Evolutionary conservation across 1,139 yeast species (phyloP).

Genomic region (Scheffersomyces segobiensis): DNA sequence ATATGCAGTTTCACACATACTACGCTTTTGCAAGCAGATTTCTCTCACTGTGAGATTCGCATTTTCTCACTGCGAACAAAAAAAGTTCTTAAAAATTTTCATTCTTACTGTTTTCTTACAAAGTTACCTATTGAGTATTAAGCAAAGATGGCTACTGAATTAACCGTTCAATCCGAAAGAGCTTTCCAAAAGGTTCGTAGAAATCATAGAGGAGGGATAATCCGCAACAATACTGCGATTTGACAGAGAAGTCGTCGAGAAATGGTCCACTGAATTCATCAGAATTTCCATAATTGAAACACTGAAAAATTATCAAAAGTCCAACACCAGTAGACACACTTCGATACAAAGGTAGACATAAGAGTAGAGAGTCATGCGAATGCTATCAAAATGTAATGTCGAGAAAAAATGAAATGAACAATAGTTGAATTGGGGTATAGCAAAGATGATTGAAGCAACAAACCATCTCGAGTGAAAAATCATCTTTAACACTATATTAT

Average conservation of each 20-base stretch:
- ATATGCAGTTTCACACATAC: not conserved
- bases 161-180: conserved; percentile 99
- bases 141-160: conserved; percentile 94
- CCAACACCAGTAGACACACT: not conserved
- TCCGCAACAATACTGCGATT: not conserved
- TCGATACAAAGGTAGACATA: not conserved
- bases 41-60: conserved; percentile 1
- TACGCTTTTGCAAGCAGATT: not conserved
- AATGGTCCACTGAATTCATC: not conserved
- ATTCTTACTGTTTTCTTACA: conserved; percentile 5
- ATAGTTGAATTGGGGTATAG: not conserved
- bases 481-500: not conserved
- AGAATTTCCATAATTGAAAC: not conserved
- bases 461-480: not conserved
- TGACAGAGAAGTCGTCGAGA: not conserved
- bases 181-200: conserved; percentile 99
- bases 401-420: not conserved
- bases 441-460: not conserved
- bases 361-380: not conserved
- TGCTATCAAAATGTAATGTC: not conserved
- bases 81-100: conserved; percentile 4
- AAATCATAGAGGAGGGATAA: not conserved
- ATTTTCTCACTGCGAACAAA: conserved; percentile 1
- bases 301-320: not conserved
- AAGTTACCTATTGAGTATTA: not conserved